phyloP scores from a whole-genome alignment of 352 stramenopile species.

The Elongisporangium undulatum region DNA sequence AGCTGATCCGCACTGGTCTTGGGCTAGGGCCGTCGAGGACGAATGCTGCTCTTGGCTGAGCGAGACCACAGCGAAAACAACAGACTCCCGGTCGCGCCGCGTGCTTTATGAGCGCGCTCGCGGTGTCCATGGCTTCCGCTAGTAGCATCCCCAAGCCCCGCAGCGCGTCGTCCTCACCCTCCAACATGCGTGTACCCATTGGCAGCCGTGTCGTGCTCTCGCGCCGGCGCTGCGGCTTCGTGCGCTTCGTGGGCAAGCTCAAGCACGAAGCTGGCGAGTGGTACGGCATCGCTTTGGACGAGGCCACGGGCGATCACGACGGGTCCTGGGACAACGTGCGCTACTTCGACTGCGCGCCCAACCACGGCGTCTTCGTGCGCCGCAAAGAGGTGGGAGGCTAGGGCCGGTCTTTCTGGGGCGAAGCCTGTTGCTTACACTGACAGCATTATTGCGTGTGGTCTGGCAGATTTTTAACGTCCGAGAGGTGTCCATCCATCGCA shows the following conservation, averaged over 20 bases:
- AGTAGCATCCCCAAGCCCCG: conserved; percentile 23
- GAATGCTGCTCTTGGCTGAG: not conserved
- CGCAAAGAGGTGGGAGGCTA: conserved; percentile 40
- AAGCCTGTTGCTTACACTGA: too few relatives aligned
- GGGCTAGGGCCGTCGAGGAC: not conserved
- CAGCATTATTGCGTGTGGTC: too few relatives aligned
- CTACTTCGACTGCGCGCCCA: conserved; percentile 46
- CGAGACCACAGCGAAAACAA: not conserved
- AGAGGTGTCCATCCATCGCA: conserved; percentile 17
- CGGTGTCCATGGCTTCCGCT: conserved; percentile 15
- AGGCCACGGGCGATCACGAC: conserved; percentile 56
- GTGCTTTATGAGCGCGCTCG: not conserved
- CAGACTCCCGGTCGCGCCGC: not conserved
- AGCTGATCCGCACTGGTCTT: not conserved
- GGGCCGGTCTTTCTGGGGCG: not conserved
- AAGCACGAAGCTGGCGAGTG: conserved; percentile 51
- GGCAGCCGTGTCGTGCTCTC: conserved; percentile 56
- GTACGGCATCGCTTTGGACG: conserved; percentile 63
- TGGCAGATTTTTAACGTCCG: conserved; percentile 44
- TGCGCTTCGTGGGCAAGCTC: conserved; percentile 63
- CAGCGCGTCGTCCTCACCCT: conserved; percentile 12
- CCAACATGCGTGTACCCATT: conserved; percentile 39
- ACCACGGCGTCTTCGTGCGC: conserved; percentile 57
- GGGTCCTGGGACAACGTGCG: conserved; percentile 39
- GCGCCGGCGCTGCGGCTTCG: conserved; percentile 37